These are phyloP conservation scores for Neoboletus brunneissimus DNA, from an alignment of 768 basidiomycete genomes.

Conservation along the genomic window DNA sequence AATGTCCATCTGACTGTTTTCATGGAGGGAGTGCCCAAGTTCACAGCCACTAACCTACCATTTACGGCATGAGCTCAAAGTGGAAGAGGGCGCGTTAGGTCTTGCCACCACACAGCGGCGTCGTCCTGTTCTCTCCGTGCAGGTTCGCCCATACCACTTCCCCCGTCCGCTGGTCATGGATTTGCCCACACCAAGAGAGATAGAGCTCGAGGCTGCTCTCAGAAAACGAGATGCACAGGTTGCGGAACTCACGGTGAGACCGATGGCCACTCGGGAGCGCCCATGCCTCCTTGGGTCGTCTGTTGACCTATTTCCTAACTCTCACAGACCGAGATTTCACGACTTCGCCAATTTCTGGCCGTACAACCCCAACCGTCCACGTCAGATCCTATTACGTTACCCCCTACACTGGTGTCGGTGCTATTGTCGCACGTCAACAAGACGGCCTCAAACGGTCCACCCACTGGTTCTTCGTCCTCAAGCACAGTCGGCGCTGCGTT, in stretches of 20 bases:
- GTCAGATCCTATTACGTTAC: slow-evolving; percentile 64
- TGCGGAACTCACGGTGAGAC: slow-evolving; percentile 66
- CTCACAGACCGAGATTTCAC: slow-evolving; percentile 67
- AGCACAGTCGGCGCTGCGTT: slow-evolving; percentile 71
- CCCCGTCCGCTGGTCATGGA: slow-evolving; percentile 46
- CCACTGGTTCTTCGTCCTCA: slow-evolving; percentile 36
- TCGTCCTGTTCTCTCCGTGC: slow-evolving; percentile 13
- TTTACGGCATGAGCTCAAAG: slow-evolving; percentile 30
- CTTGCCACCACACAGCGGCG: slow-evolving; percentile 33
- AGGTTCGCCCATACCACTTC: slow-evolving; percentile 12
- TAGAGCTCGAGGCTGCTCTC: slow-evolving; percentile 79
- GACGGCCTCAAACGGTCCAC: slow-evolving; percentile 30
- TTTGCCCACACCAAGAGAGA: slow-evolving; percentile 69
- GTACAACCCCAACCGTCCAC: slow-evolving; percentile 57
- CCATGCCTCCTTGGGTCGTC: slow-evolving; percentile 15
- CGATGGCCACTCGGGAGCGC: slow-evolving; percentile 19
- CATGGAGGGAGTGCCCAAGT: slow-evolving; percentile 1
- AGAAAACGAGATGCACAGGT: slow-evolving; percentile 73
- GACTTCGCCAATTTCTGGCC: slow-evolving; percentile 62
- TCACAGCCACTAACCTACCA: slow-evolving; percentile 31
- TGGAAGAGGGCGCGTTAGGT: slow-evolving; percentile 25
- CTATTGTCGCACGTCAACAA: slow-evolving; percentile 64
- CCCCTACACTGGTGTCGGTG: slow-evolving; percentile 65
- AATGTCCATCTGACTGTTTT: not conserved
- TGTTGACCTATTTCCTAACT: slow-evolving; percentile 16